Base-by-base conservation (phyloP, 306 rosid species). In the Rosa persica region DNA sequence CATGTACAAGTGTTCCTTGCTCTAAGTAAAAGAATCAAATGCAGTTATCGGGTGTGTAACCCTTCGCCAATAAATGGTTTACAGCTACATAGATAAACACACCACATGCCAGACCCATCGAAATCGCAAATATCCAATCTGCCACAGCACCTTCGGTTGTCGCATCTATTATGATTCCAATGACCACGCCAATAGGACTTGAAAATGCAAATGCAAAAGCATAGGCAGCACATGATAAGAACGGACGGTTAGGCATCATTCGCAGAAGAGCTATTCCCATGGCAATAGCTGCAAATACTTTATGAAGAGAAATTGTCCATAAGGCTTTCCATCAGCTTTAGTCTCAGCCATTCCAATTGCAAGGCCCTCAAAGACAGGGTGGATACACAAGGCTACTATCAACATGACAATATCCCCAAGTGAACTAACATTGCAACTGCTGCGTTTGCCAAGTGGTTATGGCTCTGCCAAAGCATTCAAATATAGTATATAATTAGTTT, bases 251-350 rank as follows among this genome's bases (percentile, higher is more conserved):
- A 1, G 97, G 97, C 12, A 88, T 81, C 92, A 87, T 92, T 6
- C 93, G 82, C 9, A 92, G 97, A 64, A 92, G 97, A n/a, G 97
- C 96, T 42, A 92, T 92, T 2, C 96, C 97, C 97, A 92, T 92
- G 22, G 96, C 92, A 66, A 92, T 85, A 57, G 96, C 97, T 67
- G 97, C 97, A 76, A 90, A 90, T 42, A 90, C 76, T 87, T 92
- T 92, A 89, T 89, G 96, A 48, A 94, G 81, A 67, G 89, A 87
- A 58, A 94, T 94, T 27, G 98, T 94, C 97, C 98, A 94, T 40
- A 94, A 88, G 23, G 94, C 94, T 80, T 84, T 92, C 98, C 97
- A 23, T 94, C 87, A 22, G 44, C 85, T 81, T 79, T 83, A 34
- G 93, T 89, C 71, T 90, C 79, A 3, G 97, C 84, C 36, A 94